Evolutionary conservation across 2,329 filamentous ascomycete genomes (phyloP).

Genomic region (Colletotrichum sidae): DNA sequence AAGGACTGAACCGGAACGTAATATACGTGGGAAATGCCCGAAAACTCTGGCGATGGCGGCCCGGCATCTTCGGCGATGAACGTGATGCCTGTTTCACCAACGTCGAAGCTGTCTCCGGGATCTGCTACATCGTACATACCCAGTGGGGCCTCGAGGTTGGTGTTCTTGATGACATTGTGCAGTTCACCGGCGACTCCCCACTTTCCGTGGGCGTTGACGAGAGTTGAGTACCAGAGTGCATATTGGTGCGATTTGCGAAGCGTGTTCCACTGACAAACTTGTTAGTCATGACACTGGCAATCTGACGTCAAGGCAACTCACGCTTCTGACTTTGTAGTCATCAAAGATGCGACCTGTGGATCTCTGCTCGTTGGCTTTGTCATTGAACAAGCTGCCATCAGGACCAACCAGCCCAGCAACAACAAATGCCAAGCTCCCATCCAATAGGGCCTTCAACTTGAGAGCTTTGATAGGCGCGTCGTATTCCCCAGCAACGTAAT

Average conservation of each 20-base stretch:
- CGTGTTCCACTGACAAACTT: slow-evolving; percentile 45
- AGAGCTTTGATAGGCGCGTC: slow-evolving; percentile 47
- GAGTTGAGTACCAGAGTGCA: slow-evolving; percentile 52
- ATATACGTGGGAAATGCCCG: slow-evolving; percentile 42
- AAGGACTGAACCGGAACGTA: slow-evolving; percentile 50
- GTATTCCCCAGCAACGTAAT: slow-evolving; percentile 45
- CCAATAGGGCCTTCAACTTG: slow-evolving; percentile 47
- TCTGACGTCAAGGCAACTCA: slow-evolving; percentile 40
- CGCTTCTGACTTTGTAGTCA: slow-evolving; percentile 46
- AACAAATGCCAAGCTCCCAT: slow-evolving; percentile 50
- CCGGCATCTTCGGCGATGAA: slow-evolving; percentile 45
- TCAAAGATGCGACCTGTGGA: slow-evolving; percentile 50
- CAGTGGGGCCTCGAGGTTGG: slow-evolving; percentile 47
- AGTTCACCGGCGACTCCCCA: slow-evolving; percentile 47
- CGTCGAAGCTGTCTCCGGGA: slow-evolving; percentile 45
- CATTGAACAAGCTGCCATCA: slow-evolving; percentile 49
- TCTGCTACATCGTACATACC: slow-evolving; percentile 43
- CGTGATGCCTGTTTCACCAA: slow-evolving; percentile 48
- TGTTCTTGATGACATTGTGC: slow-evolving; percentile 47
- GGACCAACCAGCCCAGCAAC: slow-evolving; percentile 47
- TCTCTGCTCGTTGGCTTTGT: slow-evolving; percentile 40
- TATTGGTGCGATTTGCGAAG: slow-evolving; percentile 46
- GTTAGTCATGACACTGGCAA: not conserved
- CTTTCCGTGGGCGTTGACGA: slow-evolving; percentile 42
- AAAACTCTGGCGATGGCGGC: slow-evolving; percentile 19